Evolutionary conservation across 2,329 filamentous ascomycete species (phyloP), one percentile per base, ranked within the genome.

Genomic region (Hyphodiscus sp.): DNA sequence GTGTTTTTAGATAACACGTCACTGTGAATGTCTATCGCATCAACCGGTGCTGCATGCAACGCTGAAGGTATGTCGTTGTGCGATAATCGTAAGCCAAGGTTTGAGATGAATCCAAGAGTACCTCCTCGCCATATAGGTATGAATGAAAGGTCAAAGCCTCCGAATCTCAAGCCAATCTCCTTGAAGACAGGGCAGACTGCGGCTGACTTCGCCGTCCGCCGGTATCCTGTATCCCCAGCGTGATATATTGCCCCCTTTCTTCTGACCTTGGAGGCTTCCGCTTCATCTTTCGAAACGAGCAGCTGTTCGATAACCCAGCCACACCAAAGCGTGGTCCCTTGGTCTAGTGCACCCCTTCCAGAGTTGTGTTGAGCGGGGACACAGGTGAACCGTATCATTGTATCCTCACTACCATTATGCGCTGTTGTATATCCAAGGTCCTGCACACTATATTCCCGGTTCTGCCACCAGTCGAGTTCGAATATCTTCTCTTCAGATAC

Each of bases 391-490:
- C 51, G 23, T 18, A 63, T 11, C 16, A 47, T 20, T 20, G 52
- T 50, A 11, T 57, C 56, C 46, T 96, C 78, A 9, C 75, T 81
- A 2, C 87, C 88, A 3, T 74, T 76, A 57, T 95, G 87, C 62
- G 16, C 46, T 53, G n/a, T 54, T 51, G 3, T 49, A 47, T 16
- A 58, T 52, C 54, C 65, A 60, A 57, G 58, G 65, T 51, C 65
- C 57, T 60, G 53, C 23, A 95, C 71, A 0, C 74, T 81, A 19
- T 95, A 71, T 44, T 91, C 83, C 11, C 81, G 78, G 56, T 88
- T 83, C 62, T 95, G 85, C 91, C 91, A 96, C 91, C 91, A 96
- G 71, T 96, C 91, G 62, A 96, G 71, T 72, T 96, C 91, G 0
- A 88, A 92, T 50, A 92, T 83, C 13, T 30, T 41, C 2, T 54